Base-by-base conservation (phyloP, 371 early-diverging fungal species). In the Mortierella sp. region DNA sequence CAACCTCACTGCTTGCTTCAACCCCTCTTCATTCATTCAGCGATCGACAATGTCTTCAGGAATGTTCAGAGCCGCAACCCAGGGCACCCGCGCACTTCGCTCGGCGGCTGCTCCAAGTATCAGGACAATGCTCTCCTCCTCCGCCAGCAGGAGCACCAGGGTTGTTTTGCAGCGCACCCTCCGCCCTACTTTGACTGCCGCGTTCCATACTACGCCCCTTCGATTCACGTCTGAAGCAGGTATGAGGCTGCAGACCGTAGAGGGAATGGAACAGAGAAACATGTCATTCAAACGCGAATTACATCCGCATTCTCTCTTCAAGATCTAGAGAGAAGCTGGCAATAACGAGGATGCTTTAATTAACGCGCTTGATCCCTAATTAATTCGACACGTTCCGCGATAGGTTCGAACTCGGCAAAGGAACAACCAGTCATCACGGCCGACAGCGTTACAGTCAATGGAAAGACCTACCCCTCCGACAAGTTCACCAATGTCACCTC, bases 401-500 rank as follows among this genome's bases (percentile, higher is more conserved):
- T 44, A 70, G 48, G 43, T 31, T 53, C 54, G 37, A 76, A 72
- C 40, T 51, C 78, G 16, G 40, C 79, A 57, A 78, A 84, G 80
- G 59, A 77, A 34, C 69, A 80, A 46, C 80, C 88, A 54, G 71
- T 67, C 55, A 80, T 88, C 40, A 83, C 83, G 14, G 31, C 72
- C 11, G 87, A 87, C 0, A 74, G 69, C 10, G 87, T 93, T 40
- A 75, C 84, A 0, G 89, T 95, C 13, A 89, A 92, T 28, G 94
- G 93, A 21, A 76, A 89, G 50, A 74, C 78, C 5, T 91, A 94
- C 83, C 54, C 89, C 3, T 77, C 85, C 11, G 98, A 98, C 83
- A 86, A 76, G 1, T 91, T 91, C 88, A 97, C 98, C 6, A 99
- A 99, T 87, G 91, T 96, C 1, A 91, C 96, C 0, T 89, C 93